These are phyloP conservation scores for Sapria himalayana DNA, from an alignment of 345 rosid species.

Conservation along the genomic window DNA sequence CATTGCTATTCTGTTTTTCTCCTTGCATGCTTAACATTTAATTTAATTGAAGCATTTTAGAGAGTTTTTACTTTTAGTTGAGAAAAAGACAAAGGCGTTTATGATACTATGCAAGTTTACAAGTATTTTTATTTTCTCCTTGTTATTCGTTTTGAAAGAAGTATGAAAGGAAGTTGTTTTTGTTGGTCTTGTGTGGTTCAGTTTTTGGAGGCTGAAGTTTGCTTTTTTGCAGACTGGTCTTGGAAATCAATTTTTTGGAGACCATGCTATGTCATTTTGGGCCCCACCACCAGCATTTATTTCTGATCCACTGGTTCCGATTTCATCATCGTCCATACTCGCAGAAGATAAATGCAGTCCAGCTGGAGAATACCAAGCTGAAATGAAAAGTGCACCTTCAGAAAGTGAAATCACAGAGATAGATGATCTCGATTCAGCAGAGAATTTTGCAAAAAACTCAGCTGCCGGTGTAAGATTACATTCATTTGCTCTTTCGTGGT, in stretches of 20 bases:
- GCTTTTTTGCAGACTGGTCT: conserved; percentile 46
- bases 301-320: conserved; percentile 35
- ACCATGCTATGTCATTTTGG: conserved; percentile 54
- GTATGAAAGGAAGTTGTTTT: no score
- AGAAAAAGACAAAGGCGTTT: no score
- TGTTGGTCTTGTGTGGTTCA: no score
- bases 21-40: no score
- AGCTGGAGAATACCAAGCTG: conserved; percentile 20
- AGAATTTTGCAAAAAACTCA: conserved; percentile 39
- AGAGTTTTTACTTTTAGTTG: no score
- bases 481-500: no score
- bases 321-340: conserved; percentile 20
- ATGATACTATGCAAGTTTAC: no score
- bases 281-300: conserved; percentile 64
- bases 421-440: conserved; percentile 56
- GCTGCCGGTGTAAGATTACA: conserved; percentile 51
- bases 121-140: no score
- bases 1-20: no score
- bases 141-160: no score
- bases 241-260: conserved; percentile 75
- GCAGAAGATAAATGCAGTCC: conserved; percentile 21
- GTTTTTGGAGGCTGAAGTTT: conserved; percentile 2
- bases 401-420: conserved; percentile 75
- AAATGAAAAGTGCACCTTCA: conserved; percentile 20
- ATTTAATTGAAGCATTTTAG: no score